Percentiles rank a stretch among this genome's conserved stretches.
These are phyloP conservation scores for Ustilago hordei DNA, from an alignment of 1,284 basidiomycete genomes.

Conservation along the genomic window DNA sequence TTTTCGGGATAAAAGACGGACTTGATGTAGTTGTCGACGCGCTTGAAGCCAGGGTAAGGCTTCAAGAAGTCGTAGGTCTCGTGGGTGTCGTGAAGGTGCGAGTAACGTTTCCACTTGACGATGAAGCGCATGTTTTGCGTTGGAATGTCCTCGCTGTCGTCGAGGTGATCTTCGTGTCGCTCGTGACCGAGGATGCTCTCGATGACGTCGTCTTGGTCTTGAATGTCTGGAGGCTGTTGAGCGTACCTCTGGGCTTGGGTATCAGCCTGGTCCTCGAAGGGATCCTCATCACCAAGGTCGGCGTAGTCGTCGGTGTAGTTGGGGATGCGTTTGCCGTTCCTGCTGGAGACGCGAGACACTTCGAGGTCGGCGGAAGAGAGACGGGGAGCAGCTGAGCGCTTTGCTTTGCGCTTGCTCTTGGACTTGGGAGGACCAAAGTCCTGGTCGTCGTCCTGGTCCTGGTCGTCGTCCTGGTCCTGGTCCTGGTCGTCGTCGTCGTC, in stretches of 20 bases:
- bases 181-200: slow-evolving; percentile 71
- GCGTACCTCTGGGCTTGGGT: slow-evolving; percentile 37
- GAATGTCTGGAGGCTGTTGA: slow-evolving; percentile 22
- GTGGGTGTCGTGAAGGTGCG: slow-evolving; percentile 83
- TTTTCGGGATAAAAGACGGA: slow-evolving; percentile 79
- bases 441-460: slow-evolving; percentile 78
- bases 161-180: slow-evolving; percentile 62
- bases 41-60: slow-evolving; percentile 91
- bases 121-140: slow-evolving; percentile 70
- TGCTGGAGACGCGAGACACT: slow-evolving; percentile 59
- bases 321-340: slow-evolving; percentile 60
- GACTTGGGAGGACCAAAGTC: slow-evolving; percentile 32
- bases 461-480: slow-evolving; percentile 77
- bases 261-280: slow-evolving; percentile 65
- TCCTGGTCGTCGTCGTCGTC: slow-evolving; percentile 72
- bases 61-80: slow-evolving; percentile 91
- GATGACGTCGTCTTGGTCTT: slow-evolving; percentile 69
- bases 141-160: slow-evolving; percentile 70
- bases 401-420: slow-evolving; percentile 32
- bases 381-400: slow-evolving; percentile 29
- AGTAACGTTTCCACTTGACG: slow-evolving; percentile 71
- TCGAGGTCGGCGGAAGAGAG: slow-evolving; percentile 51
- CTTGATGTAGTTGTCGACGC: slow-evolving; percentile 99
- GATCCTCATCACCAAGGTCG: slow-evolving; percentile 65
- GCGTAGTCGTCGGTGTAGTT: slow-evolving; percentile 70